Base-by-base conservation (phyloP, 169 alveolate species). In the Plasmodium relictum region DNA sequence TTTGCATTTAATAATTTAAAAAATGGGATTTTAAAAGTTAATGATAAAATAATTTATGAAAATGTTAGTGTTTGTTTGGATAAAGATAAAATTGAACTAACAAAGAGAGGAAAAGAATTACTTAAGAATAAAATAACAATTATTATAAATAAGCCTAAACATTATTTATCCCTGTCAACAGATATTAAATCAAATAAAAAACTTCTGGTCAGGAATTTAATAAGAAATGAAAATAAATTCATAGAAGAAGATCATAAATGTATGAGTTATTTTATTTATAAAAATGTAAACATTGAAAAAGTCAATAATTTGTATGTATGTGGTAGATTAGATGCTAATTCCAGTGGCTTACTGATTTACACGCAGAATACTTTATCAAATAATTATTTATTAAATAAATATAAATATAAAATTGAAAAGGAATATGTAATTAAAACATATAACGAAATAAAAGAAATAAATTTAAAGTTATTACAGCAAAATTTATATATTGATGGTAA, bases 311-410 rank as follows among this genome's bases (percentile, higher is more conserved):
- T 86, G 42, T 86, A 86, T 86, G 92, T 86, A 44, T 86, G 92
- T 66, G 93, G 93, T 52, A 48, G 93, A 31, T 39, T 89, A 31
- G 93, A 89, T 56, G 87, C 88, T 20, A 86, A 78, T 62, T 71
- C 92, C 22, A 89, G 88, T 10, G 93, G 93, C 3, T 72, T 89
- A 5, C 59, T 89, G 16, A 76, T 89, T 20, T 89, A 44, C 58
- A 89, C 91, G 1, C 93, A 89, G 61, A 74, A 89, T 76, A 74
- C 92, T 20, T 65, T 86, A 54, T 16, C 73, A 24, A 56, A 63
- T 52, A 48, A 65, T 48, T 70, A 70, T 56, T 59, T 86, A 65
- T 59, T 74, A 63, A 50, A 83, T 59, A 66, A 44, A 59, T 59
- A 72, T 48, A 73, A 70, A 73, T 73, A 73, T 62, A n/a, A 73